These are phyloP conservation scores for Microbotryomycetes sp. DNA, from an alignment of 1,284 basidiomycete species.

Conservation along the genomic window DNA sequence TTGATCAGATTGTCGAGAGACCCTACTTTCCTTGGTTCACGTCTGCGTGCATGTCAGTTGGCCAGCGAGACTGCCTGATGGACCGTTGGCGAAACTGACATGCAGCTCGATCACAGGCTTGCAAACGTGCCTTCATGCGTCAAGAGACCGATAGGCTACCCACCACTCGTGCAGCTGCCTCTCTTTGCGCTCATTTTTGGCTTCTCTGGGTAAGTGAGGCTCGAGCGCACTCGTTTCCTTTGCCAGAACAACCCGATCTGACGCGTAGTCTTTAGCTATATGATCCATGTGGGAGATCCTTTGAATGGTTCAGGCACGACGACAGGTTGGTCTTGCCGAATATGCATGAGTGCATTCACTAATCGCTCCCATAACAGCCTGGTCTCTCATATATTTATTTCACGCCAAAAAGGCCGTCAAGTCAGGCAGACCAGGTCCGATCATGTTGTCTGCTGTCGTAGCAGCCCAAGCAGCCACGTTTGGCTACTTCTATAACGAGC, in stretches of 20 bases:
- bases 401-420: conserved; percentile 22
- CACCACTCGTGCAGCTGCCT: conserved; percentile 27
- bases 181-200: conserved; percentile 25
- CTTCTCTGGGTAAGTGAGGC: conserved; percentile 4
- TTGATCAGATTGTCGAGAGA: not conserved
- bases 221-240: not conserved
- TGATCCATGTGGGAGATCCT: conserved; percentile 25
- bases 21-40: not conserved
- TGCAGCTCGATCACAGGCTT: conserved; percentile 15
- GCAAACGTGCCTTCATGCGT: conserved; percentile 17
- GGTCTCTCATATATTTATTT: conserved; percentile 31
- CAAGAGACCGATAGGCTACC: conserved; percentile 13
- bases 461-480: conserved; percentile 13
- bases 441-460: conserved; percentile 9
- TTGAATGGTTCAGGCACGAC: conserved; percentile 28
- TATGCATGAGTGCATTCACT: not conserved
- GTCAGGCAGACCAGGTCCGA: conserved; percentile 13
- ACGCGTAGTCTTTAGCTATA: conserved; percentile 12
- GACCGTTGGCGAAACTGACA: too few species aligned
- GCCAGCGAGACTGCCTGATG: too few species aligned
- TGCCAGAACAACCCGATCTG: not conserved
- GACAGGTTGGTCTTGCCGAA: conserved; percentile 19
- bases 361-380: conserved; percentile 9
- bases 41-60: too few species aligned
- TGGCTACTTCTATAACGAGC: conserved; percentile 13